Evolutionary conservation across 345 rosid species (phyloP), one percentile per base, ranked within the genome.

Genomic region (Pugionium dolabratum): DNA sequence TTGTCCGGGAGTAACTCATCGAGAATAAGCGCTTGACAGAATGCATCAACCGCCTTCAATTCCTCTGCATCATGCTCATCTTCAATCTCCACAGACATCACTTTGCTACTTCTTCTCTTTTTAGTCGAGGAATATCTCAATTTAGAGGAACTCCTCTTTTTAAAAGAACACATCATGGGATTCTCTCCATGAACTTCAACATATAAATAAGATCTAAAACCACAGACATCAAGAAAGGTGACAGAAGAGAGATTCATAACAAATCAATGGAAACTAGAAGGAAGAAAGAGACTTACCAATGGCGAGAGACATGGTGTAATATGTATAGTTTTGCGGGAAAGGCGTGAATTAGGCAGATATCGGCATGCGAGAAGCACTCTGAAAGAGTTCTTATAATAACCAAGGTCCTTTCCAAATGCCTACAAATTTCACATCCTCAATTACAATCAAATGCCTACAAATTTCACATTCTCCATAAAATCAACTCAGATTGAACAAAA

Each of bases 1-100:
- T 68, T 80, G 40, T 80, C 58, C 0, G 96, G 97, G 36, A 91
- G 78, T 31, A 88, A 71, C 33, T 91, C 88, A 67, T 91, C 94
- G 54, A 76, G 59, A 28, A 82, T 71, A 62, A 88, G 91, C 6
- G 60, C 78, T 71, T 88, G 91, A 10, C 91, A 85, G 35, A 91
- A 79, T 54, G 89, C 88, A 51, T 86, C 96, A 10, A 91, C 96
- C 0, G 78, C 84, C 73, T 84, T 75, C 44, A 72, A 33, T 70
- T 91, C 96, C 73, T 86, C 85, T 0, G 78, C 78, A 48, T 90
- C 87, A 51, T 77, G 95, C 61, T 56, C 66, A 68, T 68, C 64
- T 57, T 71, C 83, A 32, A 88, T 91, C 66, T 83, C 80, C 35
- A 83, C 18, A 7, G 96, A 80, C 79, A 81, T 67, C 39, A 88